These are phyloP conservation scores for Pseudogymnoascus sp. DNA, from an alignment of 2,329 filamentous ascomycete species.

Conservation along the genomic window DNA sequence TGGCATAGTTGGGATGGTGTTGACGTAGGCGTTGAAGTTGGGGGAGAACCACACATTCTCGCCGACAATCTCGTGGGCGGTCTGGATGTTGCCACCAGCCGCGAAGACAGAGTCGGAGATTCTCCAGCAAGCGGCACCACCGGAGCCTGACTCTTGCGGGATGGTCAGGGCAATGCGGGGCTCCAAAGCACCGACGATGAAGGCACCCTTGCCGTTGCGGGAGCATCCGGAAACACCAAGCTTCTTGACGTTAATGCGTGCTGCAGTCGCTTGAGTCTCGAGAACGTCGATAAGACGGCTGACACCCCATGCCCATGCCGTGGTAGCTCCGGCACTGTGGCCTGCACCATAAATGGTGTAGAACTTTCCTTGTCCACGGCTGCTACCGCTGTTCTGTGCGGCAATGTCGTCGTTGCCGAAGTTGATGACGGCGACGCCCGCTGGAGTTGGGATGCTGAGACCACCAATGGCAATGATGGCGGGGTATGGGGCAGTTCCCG, in stretches of 20 bases:
- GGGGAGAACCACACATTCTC: constrained; percentile 59
- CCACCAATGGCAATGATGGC: constrained; percentile 52
- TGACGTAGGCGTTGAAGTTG: constrained; percentile 45
- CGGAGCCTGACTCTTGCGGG: constrained; percentile 56
- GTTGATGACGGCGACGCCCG: constrained; percentile 47
- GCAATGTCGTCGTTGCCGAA: constrained; percentile 54
- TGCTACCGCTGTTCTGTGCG: constrained; percentile 38
- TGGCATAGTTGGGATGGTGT: constrained; percentile 40
- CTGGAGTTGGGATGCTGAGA: constrained; percentile 47
- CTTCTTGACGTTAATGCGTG: constrained; percentile 40
- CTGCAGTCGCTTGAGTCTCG: constrained; percentile 37
- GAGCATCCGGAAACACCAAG: constrained; percentile 57
- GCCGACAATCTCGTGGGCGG: constrained; percentile 48
- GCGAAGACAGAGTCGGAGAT: constrained; percentile 43
- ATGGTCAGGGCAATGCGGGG: constrained; percentile 53
- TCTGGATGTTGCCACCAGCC: constrained; percentile 52
- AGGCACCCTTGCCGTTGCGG: constrained; percentile 57
- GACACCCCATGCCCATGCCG: constrained; percentile 58
- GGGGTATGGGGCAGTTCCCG: constrained; percentile 42
- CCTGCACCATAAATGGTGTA: constrained; percentile 50
- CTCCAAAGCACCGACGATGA: constrained; percentile 53
- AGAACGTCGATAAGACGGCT: constrained; percentile 53
- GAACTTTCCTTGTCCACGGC: constrained; percentile 51
- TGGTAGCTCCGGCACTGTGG: constrained; percentile 50
- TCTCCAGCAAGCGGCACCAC: constrained; percentile 55